phyloP scores from a whole-genome alignment of 305 asterid species.

The Fraxinus floribunda region DNA sequence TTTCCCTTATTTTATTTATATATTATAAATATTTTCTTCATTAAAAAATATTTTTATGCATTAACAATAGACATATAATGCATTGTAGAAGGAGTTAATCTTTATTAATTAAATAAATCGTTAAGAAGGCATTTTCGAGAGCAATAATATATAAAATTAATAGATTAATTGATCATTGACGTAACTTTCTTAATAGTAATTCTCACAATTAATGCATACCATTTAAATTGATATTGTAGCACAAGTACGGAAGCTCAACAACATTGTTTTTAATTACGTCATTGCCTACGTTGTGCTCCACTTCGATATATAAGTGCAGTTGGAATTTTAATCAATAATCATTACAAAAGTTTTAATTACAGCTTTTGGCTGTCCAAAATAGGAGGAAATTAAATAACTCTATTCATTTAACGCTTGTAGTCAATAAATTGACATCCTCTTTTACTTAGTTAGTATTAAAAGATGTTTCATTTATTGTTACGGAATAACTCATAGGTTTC shows the following conservation, averaged over 20 bases:
- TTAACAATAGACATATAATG: neutral
- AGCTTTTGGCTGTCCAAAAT: slow-evolving; percentile 14
- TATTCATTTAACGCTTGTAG: neutral
- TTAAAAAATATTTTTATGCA: too few relatives aligned
- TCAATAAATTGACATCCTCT: neutral
- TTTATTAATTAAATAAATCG: neutral
- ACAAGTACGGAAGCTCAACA: neutral
- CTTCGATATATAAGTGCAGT: slow-evolving; percentile 9
- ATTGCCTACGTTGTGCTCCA: slow-evolving; percentile 33
- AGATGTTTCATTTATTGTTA: neutral
- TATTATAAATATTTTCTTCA: neutral
- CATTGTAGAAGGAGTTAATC: neutral
- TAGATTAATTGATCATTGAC: neutral
- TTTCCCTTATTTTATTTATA: too few relatives aligned
- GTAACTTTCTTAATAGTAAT: too few relatives aligned
- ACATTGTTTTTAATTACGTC: slow-evolving; percentile 16
- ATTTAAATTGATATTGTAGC: too few relatives aligned
- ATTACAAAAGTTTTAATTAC: neutral
- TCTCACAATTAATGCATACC: neutral
- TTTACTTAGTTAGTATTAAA: neutral
- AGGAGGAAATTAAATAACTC: slow-evolving; percentile 18
- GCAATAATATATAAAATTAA: too few relatives aligned
- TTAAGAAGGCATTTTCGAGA: neutral
- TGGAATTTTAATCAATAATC: neutral
- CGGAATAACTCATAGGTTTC: neutral